Conservation (phyloP, 306 rosid species). For the Carpinus viminea region DNA sequence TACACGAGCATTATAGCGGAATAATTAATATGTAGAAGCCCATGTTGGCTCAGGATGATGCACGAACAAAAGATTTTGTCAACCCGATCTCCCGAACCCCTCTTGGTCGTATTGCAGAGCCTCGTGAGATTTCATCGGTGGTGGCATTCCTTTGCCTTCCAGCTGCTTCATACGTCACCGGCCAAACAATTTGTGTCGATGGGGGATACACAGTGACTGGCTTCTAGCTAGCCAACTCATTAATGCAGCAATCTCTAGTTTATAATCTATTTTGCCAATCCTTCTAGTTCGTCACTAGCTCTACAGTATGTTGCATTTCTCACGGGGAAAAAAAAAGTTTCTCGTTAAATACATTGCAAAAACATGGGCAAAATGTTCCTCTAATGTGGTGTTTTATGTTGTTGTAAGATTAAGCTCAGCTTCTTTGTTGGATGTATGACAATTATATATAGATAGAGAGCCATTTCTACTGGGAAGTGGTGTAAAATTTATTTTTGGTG, state of each 20-base stretch:
- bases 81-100: conserved; percentile 28
- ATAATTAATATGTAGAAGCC: background rate
- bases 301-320: background rate
- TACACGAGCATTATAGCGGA: too few relatives aligned
- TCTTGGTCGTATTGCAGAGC: conserved; percentile 33
- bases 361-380: too few relatives aligned
- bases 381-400: too few relatives aligned
- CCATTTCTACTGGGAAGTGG: too few relatives aligned
- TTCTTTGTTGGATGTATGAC: too few relatives aligned
- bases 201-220: conserved; percentile 54
- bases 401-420: too few relatives aligned
- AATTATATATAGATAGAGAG: too few relatives aligned
- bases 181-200: conserved; percentile 50
- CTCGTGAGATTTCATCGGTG: conserved; percentile 50
- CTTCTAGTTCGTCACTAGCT: background rate
- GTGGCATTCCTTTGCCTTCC: conserved; percentile 70
- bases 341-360: too few relatives aligned
- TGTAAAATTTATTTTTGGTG: too few relatives aligned
- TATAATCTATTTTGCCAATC: background rate
- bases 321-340: too few relatives aligned
- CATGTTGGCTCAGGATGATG: background rate
- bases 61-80: background rate
- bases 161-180: conserved; percentile 57
- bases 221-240: background rate
- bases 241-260: background rate